Evolutionary conservation across 768 basidiomycete species (phyloP), one percentile per base, ranked within the genome.

Genomic region (Hortiboletus flavorubellus): DNA sequence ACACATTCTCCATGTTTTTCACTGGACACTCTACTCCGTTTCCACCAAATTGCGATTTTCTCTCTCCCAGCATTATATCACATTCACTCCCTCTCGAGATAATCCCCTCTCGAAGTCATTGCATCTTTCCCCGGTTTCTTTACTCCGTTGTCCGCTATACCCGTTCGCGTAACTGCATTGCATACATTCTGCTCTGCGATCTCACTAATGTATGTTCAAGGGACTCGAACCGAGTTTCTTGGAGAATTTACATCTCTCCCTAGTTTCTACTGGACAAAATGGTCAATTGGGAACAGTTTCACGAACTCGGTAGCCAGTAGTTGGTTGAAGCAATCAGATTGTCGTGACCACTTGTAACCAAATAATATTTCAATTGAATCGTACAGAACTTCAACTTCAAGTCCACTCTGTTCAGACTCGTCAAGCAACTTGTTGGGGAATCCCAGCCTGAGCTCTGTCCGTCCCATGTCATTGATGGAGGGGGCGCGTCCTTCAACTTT

Each of bases 131-230:
- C 39, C 41, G 26, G 54, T 41, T 40, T 23, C 37, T 38, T 42
- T 53, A 14, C 49, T 45, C 41, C 46, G 46, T 45, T 66, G 53
- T 64, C 41, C 31, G 44, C 42, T 68, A 73, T 72, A 70, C 70
- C 68, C 68, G 53, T 54, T 61, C 29, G 54, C 68, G 59, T 70
- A 68, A 56, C 59, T 55, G 58, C 64, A 65, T 54, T 51, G 64
- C 66, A 46, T 68, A 63, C 64, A 55, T 49, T 59, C 55, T 68
- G 67, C 58, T 67, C 51, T 58, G 60, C 48, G 54, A 67, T 67
- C 63, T 66, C 59, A 65, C 54, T 72, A 67, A 72, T 72, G 55
- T 71, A 70, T 58, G 53, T 58, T 54, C 62, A 41, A 53, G 46
- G 26, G 39, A 11, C 48, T 56, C 39, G 18, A 54, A 50, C 53